Conservation (phyloP, 129 eudicot species). For the Flaveria ramosissima region DNA sequence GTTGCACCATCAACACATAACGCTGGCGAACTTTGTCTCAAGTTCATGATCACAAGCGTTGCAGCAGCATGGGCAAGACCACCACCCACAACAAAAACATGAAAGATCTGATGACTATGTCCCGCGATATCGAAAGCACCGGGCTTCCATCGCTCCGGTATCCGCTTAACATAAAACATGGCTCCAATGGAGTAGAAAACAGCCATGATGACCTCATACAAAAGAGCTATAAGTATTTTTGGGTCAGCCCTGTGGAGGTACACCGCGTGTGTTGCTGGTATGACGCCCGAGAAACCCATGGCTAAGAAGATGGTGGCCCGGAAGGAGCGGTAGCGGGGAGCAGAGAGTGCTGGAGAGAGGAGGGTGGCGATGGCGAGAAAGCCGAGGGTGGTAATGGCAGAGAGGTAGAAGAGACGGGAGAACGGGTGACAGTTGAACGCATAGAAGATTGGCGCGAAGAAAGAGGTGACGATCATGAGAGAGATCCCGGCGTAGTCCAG, state of each 20-base stretch:
- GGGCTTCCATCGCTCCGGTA: constrained; percentile 91
- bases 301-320: constrained; percentile 70
- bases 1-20: constrained; percentile 36
- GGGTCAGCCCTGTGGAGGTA: constrained; percentile 52
- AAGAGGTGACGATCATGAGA: constrained; percentile 86
- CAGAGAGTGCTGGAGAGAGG: constrained; percentile 72
- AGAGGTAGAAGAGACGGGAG: constrained; percentile 67
- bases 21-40: constrained; percentile 51
- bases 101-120: constrained; percentile 95
- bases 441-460: constrained; percentile 88
- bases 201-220: constrained; percentile 73
- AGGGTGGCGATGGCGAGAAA: constrained; percentile 64
- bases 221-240: constrained; percentile 51
- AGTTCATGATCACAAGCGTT: constrained; percentile 69
- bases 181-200: constrained; percentile 64
- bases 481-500: constrained; percentile 91
- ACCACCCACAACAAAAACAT: constrained; percentile 78
- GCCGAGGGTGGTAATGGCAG: constrained; percentile 65
- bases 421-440: constrained; percentile 63
- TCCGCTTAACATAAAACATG: constrained; percentile 64
- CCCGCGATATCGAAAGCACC: constrained; percentile 90
- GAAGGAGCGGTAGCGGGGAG: constrained; percentile 63
- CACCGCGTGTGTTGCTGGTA: constrained; percentile 82
- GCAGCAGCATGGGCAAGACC: constrained; percentile 89
- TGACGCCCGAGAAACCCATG: constrained; percentile 90